Evolutionary conservation across 2,329 filamentous ascomycete genomes (phyloP), one percentile per base, ranked within the genome.

Genomic region (Colletotrichum scovillei): DNA sequence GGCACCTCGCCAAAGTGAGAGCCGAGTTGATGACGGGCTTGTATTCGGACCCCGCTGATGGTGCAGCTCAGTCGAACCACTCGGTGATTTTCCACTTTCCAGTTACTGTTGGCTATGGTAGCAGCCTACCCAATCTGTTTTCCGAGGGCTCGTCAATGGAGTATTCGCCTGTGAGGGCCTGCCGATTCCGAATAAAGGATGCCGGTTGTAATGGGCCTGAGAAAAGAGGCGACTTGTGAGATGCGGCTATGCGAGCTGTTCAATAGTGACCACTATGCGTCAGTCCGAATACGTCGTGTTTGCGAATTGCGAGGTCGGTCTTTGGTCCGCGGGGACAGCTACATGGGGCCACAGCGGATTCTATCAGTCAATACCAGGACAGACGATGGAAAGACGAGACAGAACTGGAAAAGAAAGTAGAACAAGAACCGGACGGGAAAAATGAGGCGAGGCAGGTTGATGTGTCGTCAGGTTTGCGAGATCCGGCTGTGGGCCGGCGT

Each of bases 1-100:
- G 70, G 66, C 66, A 73, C 70, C 69, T 58, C 46, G 35, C 22
- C 68, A 56, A 24, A 42, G 63, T 64, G 28, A 30, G 67, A 52
- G 26, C 30, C 24, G 32, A 16, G 26, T 32, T 67, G 67, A 58
- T 30, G 38, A 65, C 24, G 42, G 28, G 49, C 14, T 24, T 57
- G 35, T 24, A 26, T 49, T 49, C n/a, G 56, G 26, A 46, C 52
- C 62, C 60, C 26, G 68, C 42, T 56, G 60, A 19, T 24, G 55
- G 55, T 58, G 35, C 32, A 19, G 46, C 42, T 69, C 60, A 16
- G 49, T 62, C 46, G 56, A 53, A 49, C 71, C 71, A 73, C 67
- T 70, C 71, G 67, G 71, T 52, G 60, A 56, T 52, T 66, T 66
- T 62, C 56, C 60, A 67, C 49, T 30, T 16, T 49, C 22, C 42